phyloP scores from a whole-genome alignment of 108 stramenopile genomes.

The Nannochloropsis gaditana region DNA sequence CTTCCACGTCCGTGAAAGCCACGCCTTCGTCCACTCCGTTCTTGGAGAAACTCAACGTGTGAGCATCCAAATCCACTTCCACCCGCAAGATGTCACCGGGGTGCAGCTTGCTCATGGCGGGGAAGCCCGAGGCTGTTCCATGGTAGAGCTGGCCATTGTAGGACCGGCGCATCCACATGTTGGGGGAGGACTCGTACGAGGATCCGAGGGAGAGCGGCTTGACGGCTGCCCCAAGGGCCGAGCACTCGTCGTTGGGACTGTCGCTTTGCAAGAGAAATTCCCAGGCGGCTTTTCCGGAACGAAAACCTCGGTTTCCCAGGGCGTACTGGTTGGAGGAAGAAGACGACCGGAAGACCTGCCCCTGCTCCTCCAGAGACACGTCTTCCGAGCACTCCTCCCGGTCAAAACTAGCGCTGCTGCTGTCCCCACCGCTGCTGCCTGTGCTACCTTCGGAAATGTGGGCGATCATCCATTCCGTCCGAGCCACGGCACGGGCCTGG shows the following conservation, averaged over 20 bases:
- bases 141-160: slow-evolving; percentile 52
- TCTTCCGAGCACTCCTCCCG: neutral
- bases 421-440: neutral
- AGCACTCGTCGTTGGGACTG: neutral
- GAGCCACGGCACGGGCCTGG: neutral
- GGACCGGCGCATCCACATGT: slow-evolving; percentile 40
- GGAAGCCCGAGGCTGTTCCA: slow-evolving; percentile 3
- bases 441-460: neutral
- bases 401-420: neutral
- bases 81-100: slow-evolving; percentile 39
- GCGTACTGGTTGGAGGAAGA: neutral
- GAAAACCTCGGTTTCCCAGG: neutral
- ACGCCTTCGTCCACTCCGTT: slow-evolving; percentile 44
- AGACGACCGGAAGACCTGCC: neutral
- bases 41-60: slow-evolving; percentile 29
- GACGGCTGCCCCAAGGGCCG: neutral
- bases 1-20: slow-evolving; percentile 35
- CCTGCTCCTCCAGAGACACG: neutral
- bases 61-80: slow-evolving; percentile 36
- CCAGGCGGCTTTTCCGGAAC: slow-evolving; percentile 6
- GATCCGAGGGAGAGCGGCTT: neutral
- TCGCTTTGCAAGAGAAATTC: neutral
- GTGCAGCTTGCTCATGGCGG: slow-evolving; percentile 32
- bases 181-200: slow-evolving; percentile 29
- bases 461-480: neutral